A percentile compares a stretch with the other conserved stretches of the same genome.
phyloP scores from a whole-genome alignment of 2,329 filamentous ascomycete species.

The Ophiostoma australiae region DNA sequence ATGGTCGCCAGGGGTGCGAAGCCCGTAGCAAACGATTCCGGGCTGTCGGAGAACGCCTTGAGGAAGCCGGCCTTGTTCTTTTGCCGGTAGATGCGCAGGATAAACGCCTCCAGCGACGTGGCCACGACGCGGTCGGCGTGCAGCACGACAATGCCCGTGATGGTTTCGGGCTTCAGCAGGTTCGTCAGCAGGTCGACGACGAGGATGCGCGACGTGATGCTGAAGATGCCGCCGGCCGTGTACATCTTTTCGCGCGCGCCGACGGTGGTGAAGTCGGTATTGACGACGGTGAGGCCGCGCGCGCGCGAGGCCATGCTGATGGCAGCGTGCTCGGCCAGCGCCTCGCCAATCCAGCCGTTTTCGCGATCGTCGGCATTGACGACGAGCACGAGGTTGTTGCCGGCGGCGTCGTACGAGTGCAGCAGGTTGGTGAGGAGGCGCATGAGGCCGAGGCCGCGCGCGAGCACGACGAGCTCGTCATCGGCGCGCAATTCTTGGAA shows the following conservation, averaged over 20 bases:
- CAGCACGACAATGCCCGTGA: slow-evolving; percentile 81
- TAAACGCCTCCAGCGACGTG: slow-evolving; percentile 90
- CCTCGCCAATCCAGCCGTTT: slow-evolving; percentile 95
- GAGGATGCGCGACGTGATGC: slow-evolving; percentile 90
- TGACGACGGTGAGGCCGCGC: slow-evolving; percentile 82
- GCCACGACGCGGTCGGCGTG: slow-evolving; percentile 84
- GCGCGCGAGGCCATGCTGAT: slow-evolving; percentile 64
- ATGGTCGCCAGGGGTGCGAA: slow-evolving; percentile 85
- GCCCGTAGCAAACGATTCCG: slow-evolving; percentile 81
- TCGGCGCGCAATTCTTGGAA: slow-evolving; percentile 85
- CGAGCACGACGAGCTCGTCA: slow-evolving; percentile 90
- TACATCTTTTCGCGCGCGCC: slow-evolving; percentile 88
- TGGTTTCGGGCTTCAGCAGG: slow-evolving; percentile 72
- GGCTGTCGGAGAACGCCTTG: slow-evolving; percentile 92
- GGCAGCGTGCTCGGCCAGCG: slow-evolving; percentile 89
- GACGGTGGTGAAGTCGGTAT: slow-evolving; percentile 89
- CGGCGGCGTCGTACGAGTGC: slow-evolving; percentile 92
- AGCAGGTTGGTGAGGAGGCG: slow-evolving; percentile 92
- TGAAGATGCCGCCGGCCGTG: slow-evolving; percentile 81
- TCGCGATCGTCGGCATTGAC: slow-evolving; percentile 88
- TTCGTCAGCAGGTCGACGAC: slow-evolving; percentile 89
- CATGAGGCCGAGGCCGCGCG: slow-evolving; percentile 84
- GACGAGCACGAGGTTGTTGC: slow-evolving; percentile 85
- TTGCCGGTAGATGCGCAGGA: slow-evolving; percentile 86
- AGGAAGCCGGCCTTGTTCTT: slow-evolving; percentile 91